Evolutionary conservation across 805 yeast species (phyloP), one percentile per base, ranked within the genome.

Genomic region (Deakozyma indianensis): DNA sequence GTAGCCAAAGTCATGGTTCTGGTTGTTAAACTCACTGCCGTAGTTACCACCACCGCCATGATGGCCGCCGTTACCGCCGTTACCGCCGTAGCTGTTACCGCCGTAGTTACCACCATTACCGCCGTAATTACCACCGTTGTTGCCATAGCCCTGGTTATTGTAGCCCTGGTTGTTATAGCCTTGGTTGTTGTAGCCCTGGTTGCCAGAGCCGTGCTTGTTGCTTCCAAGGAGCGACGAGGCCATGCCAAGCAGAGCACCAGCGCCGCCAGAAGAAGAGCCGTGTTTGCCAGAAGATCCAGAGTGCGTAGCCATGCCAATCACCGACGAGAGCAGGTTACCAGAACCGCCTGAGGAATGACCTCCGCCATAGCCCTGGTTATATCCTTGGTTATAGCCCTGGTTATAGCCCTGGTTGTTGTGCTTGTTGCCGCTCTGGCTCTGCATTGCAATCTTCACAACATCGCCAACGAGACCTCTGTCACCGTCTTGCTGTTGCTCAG

Each of bases 181-280:
- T 7, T 32, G 11, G 11, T 32, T 9, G 11, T n/a, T n/a, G 5
- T 20, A 14, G 18, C 38, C 38, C 51, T 7, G 22, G 41, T 75
- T 2, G 56, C 82, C 16, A 4, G 7, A 7, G 18, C 18, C 16
- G 38, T 32, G 9, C 18, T 9, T 11, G 5, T n/a, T n/a, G 5
- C 38, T 20, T 5, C 38, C 38, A 9, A 32, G 38, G 20, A 32
- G 18, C 38, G 38, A 32, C 18, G 38, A 32, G 16, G 38, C 38
- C 38, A 32, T 32, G 11, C 38, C 38, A 7, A 32, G 11, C 11
- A 32, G 38, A n/a, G 20, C 38, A 20, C 38, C 38, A 9, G 18
- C 38, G 5, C 38, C 38, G 18, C 20, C 38, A n/a, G 18, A 5
- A 11, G 38, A 32, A 7, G 18, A 9, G 18, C 18, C 11, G 18